Conservation (phyloP, 192 early-diverging fungal genomes). For the Umbelopsis ramanniana region DNA sequence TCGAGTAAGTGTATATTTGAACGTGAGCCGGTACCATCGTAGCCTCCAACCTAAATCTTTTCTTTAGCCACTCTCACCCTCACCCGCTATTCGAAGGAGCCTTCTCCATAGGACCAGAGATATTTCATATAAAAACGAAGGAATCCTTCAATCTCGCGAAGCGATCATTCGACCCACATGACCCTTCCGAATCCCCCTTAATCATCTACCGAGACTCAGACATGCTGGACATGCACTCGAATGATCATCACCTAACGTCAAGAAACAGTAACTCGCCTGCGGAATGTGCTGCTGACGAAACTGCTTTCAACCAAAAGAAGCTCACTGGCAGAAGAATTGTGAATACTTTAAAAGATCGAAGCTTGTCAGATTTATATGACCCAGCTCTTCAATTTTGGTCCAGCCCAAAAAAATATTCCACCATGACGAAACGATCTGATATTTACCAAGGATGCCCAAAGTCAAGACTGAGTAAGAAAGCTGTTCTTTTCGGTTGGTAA, state of each 20-base stretch:
- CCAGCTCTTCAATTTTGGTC: not conserved
- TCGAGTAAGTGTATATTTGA: slow-evolving; percentile 23
- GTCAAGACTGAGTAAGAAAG: slow-evolving; percentile 6
- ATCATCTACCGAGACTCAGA: slow-evolving; percentile 67
- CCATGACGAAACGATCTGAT: slow-evolving; percentile 26
- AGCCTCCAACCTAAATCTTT: not conserved
- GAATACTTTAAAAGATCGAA: not conserved
- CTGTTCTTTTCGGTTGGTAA: not conserved
- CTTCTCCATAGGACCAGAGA: slow-evolving; percentile 53
- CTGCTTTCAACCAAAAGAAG: slow-evolving; percentile 15
- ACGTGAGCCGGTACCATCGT: too few relatives aligned
- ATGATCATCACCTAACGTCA: not conserved
- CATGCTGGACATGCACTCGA: slow-evolving; percentile 34
- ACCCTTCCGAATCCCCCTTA: slow-evolving; percentile 22
- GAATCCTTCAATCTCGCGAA: slow-evolving; percentile 51
- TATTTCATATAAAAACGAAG: slow-evolving; percentile 59
- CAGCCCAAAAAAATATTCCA: slow-evolving; percentile 23
- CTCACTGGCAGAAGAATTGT: not conserved
- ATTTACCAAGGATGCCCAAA: not conserved
- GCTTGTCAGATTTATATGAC: slow-evolving; percentile 23
- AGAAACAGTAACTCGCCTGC: not conserved
- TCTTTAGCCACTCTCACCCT: not conserved
- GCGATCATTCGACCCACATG: slow-evolving; percentile 42
- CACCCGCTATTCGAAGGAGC: slow-evolving; percentile 39
- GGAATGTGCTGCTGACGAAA: slow-evolving; percentile 28